Evolutionary conservation across 2,329 filamentous ascomycete genomes (phyloP), one percentile per base, ranked within the genome.

Genomic region (Penicillium nordicum): DNA sequence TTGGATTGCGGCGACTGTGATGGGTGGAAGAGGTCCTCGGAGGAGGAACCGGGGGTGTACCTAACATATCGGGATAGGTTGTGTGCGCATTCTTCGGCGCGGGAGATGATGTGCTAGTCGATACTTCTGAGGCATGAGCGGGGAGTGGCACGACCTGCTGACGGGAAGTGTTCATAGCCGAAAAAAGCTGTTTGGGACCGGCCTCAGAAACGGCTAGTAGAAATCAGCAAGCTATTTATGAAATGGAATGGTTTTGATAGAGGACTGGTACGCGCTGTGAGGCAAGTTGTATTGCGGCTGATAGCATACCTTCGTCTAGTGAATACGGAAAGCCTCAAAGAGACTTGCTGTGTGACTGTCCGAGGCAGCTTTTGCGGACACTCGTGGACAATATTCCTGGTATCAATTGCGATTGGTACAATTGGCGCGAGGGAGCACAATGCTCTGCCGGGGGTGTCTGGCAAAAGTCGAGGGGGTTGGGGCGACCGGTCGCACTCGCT

Each of bases 1-100:
- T 70, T 76, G 74, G 64, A 64, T 67, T 57, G 64, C 74, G 65
- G 66, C 75, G 68, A 61, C 70, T 72, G 77, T 79, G 81, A 62
- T 86, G 84, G 62, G 85, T 88, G 42, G 90, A 94, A 14, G 92
- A 95, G 8, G 89, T 92, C 68, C 92, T 85, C 36, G 90, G 89
- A 46, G 89, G 92, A 53, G 88, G 87, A 65, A 90, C 82, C 25
- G 89, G 88, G 51, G 88, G 85, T 30, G 74, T 74, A 56, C 75
- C 77, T 82, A 85, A 74, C 79, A 83, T 75, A 76, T 83, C 76
- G 52, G 75, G 69, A 41, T 71, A 69, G 43, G 68, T 64, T 32
- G 62, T 64, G 63, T 65, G 73, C 55, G 64, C 69, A 62, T 71
- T 67, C 56, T 67, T 68, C 50, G 67, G 64, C 37, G 63, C 57